Evolutionary conservation across 2,329 filamentous ascomycete species (phyloP).

Genomic region (Neofusicoccum sp.): DNA sequence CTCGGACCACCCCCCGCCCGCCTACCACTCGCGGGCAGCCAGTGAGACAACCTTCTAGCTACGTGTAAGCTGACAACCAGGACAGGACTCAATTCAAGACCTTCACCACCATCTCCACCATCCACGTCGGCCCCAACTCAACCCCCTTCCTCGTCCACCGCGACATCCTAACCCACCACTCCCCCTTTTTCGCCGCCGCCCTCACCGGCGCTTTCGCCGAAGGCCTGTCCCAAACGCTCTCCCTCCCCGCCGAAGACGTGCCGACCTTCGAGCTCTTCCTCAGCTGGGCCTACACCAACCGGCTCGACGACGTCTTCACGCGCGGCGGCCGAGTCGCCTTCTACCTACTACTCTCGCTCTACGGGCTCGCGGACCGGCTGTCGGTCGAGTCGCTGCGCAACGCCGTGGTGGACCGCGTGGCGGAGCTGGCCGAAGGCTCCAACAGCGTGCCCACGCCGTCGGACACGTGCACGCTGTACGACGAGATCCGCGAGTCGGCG

Average conservation of each 20-base stretch:
- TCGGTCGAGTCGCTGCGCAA: conserved; percentile 50
- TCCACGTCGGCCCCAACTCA: conserved; percentile 43
- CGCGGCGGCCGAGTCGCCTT: conserved; percentile 52
- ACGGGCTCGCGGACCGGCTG: conserved; percentile 51
- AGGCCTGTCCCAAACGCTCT: conserved; percentile 44
- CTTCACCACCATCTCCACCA: conserved; percentile 40
- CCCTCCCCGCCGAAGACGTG: conserved; percentile 48
- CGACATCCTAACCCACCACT: conserved; percentile 49
- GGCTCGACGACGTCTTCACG: conserved; percentile 42
- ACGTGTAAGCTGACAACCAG: not conserved
- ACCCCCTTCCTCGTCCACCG: conserved; percentile 52
- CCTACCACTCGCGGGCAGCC: not conserved
- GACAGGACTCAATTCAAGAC: conserved; percentile 43
- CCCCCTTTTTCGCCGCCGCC: conserved; percentile 55
- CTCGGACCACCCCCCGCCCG: not conserved
- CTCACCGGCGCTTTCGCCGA: conserved; percentile 52
- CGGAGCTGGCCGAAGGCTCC: conserved; percentile 49
- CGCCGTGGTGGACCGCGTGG: conserved; percentile 46
- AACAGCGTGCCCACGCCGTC: conserved; percentile 54
- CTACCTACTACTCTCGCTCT: conserved; percentile 53
- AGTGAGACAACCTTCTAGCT: not conserved
- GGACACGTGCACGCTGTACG: conserved; percentile 53
- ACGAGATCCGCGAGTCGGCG: conserved; percentile 42
- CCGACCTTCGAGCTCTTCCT: conserved; percentile 54
- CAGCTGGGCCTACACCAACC: conserved; percentile 54